Base-by-base conservation (phyloP, 1,284 basidiomycete genomes). In the Dichomitus squalens region DNA sequence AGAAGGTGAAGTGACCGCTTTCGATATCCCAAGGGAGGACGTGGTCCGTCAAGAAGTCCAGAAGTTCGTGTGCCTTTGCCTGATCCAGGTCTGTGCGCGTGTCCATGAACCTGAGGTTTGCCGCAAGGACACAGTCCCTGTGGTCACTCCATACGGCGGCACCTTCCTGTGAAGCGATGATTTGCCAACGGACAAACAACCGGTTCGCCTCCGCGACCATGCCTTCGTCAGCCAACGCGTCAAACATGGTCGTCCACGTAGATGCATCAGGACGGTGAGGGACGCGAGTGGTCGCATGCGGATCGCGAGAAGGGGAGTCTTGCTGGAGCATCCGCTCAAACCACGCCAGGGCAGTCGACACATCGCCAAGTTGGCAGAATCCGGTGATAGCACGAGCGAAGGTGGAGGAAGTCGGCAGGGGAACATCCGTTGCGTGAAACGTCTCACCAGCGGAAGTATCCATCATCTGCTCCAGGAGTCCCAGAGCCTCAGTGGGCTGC, bases 391-490 rank as follows among this genome's bases (percentile, higher is more conserved):
- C 80, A 0, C 79, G 75, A 3, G 81, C 80, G 68, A 87, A 90
- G 0, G 90, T 87, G 0, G 83, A 79, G 0, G 84, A 74, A 2
- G 84, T 79, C 0, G 88, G 86, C 0, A 78, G 75, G 0, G 89
- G 87, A 40, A 82, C 68, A 40, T 83, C 82, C 0, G 70, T 60
- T 1, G 74, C 60, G 5, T 61, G 68, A 63, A 79, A 79, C 1
- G 69, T 51, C 0, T 69, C 67, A 1, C 75, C 73, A 0, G 78
- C 72, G 0, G 76, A 66, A 0, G 81, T 75, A 59, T 80, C 78
- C 70, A 95, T 77, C 87, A 96, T 92, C 59, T 80, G 73, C 61
- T 93, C 88, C 46, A 96, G 76, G 2, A 96, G 72, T 18, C 72
- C 81, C 8, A 95, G 70, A 5, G 87, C 94, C 46, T 80, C 83